Base-by-base conservation (phyloP, 1,284 basidiomycete species). In the Ceratobasidium sp. region DNA sequence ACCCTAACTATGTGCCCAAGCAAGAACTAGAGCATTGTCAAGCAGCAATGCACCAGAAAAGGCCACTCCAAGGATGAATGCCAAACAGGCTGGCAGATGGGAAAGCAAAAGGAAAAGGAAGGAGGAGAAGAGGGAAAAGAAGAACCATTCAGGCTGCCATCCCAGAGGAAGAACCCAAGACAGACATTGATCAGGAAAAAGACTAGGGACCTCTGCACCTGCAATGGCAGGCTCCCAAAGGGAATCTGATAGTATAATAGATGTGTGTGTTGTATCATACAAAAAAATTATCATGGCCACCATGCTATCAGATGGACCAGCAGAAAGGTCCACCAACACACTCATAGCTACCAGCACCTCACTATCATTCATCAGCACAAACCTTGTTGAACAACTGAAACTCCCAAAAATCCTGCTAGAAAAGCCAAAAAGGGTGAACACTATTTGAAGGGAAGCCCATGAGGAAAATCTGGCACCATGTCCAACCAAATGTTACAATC, bases 141-240 rank as follows among this genome's bases (percentile, higher is more conserved):
- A 59, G 56, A 33, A 38, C 1, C 38, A 30, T 2, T 30, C 2
- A 38, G 8, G 56, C 33, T 9, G 56, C 56, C 14, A 5, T n/a
- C n/a, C n/a, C n/a, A n/a, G 0, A 38, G 38, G 11, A 33, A 14
- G 56, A 59, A 33, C 38, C 56, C n/a, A n/a, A n/a, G n/a, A n/a
- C n/a, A n/a, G n/a, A n/a, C n/a, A n/a, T n/a, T 8, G 56, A 59
- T 12, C 38, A 30, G n/a, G 38, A 33, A 59, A 59, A 59, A 36
- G 56, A 59, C 16, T 59, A 59, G 38, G 56, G 56, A 16, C 56
- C n/a, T n/a, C n/a, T n/a, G n/a, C n/a, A n/a, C n/a, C n/a, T n/a
- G n/a, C n/a, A n/a, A n/a, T n/a, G n/a, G n/a, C n/a, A n/a, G 16
- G 16, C 18, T 38, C 56, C 56, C 30, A 38, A 59, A 54, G 9